A percentile compares a stretch with the other conserved stretches of the same genome.
Evolutionary conservation across 176 grass and related monocot genomes (phyloP).

Genomic region (Neostapfia colusana): DNA sequence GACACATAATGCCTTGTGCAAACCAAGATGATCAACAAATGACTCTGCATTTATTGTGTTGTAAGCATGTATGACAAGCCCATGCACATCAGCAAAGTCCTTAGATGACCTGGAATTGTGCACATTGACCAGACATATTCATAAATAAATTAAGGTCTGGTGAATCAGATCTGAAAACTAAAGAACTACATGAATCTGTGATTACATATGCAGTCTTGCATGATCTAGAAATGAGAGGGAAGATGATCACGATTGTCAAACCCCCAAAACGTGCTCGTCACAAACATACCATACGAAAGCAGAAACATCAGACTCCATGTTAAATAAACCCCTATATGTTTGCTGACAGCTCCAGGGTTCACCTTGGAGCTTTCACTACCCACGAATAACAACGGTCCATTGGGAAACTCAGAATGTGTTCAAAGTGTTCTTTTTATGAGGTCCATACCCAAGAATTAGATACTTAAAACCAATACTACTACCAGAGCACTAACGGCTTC

Average conservation of each 20-base stretch:
- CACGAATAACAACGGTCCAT: constrained; percentile 2
- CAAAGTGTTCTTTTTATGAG: not conserved
- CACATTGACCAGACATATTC: constrained; percentile 53
- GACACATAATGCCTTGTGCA: constrained; percentile 96
- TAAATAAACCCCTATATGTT: constrained; percentile 17
- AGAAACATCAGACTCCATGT: constrained; percentile 30
- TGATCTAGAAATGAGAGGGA: constrained; percentile 12
- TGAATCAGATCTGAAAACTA: constrained; percentile 31
- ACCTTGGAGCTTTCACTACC: constrained; percentile 1
- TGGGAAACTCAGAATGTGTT: not conserved
- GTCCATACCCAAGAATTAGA: not conserved
- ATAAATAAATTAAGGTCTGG: constrained; percentile 49
- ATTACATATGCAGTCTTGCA: constrained; percentile 5
- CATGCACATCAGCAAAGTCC: constrained; percentile 90
- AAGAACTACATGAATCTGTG: constrained; percentile 18
- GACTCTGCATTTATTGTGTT: constrained; percentile 69
- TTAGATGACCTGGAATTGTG: constrained; percentile 86
- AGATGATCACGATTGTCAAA: not conserved
- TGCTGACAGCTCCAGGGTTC: constrained; percentile 1
- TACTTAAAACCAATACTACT: not conserved
- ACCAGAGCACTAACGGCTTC: not conserved
- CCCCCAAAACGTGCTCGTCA: constrained; percentile 2
- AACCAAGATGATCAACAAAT: constrained; percentile 81
- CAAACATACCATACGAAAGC: constrained; percentile 11
- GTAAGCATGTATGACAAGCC: constrained; percentile 84